Conservation (phyloP, 306 rosid genomes). For the Mimosa pudica region DNA sequence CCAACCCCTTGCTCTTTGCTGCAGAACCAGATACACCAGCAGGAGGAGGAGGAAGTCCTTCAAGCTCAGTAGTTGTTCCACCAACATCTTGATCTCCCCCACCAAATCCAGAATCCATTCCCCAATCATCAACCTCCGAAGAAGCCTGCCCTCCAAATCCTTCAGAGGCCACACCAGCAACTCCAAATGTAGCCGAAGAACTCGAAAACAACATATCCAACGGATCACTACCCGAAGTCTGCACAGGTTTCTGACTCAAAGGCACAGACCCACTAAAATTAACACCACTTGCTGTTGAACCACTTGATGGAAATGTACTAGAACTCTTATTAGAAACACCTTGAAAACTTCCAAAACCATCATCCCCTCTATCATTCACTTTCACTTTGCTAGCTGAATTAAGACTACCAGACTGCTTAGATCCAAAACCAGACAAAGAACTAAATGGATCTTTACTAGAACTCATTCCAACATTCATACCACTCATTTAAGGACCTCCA, state of each 20-base stretch:
- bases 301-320: constrained; percentile 44
- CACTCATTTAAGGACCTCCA: constrained; percentile 63
- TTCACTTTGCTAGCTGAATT: constrained; percentile 54
- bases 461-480: constrained; percentile 42
- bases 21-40: constrained; percentile 71
- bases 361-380: constrained; percentile 42
- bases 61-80: constrained; percentile 87
- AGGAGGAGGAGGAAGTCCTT: constrained; percentile 96
- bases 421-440: constrained; percentile 76
- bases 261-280: constrained; percentile 49
- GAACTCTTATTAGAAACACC: constrained; percentile 66
- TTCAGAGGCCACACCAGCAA: constrained; percentile 31
- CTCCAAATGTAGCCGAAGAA: constrained; percentile 49
- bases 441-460: constrained; percentile 81
- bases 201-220: constrained; percentile 70
- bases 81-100: constrained; percentile 60
- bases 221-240: constrained; percentile 65
- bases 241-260: constrained; percentile 48
- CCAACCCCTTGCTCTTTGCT: constrained; percentile 90
- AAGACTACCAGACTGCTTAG: constrained; percentile 57
- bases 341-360: constrained; percentile 79
- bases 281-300: constrained; percentile 32
- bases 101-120: constrained; percentile 68
- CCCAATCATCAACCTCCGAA: constrained; percentile 80
- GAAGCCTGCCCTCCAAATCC: constrained; percentile 47